These are phyloP conservation scores for Xylaria sp. DNA, from an alignment of 2,329 filamentous ascomycete species.

Conservation along the genomic window DNA sequence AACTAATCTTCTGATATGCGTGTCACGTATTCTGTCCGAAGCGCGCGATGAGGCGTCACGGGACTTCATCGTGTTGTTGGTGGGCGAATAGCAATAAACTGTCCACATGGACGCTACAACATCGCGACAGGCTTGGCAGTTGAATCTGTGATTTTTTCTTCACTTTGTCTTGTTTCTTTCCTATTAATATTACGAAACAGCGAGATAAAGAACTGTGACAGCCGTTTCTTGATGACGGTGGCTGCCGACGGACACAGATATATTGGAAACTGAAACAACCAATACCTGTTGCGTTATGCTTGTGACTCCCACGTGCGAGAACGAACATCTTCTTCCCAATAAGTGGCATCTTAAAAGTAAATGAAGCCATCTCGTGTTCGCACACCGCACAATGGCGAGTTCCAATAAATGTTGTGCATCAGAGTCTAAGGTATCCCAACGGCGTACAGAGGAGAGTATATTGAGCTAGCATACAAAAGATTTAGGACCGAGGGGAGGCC, in stretches of 20 bases:
- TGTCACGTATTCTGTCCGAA: background rate
- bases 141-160: slow-evolving; percentile 1
- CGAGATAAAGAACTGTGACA: slow-evolving; percentile 13
- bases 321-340: background rate
- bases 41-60: background rate
- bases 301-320: slow-evolving; percentile 23
- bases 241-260: slow-evolving; percentile 29
- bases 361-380: slow-evolving; percentile 21
- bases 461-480: slow-evolving; percentile 17
- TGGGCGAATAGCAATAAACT: background rate
- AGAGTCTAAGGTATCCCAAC: slow-evolving; percentile 1
- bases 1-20: background rate
- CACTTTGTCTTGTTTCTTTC: background rate
- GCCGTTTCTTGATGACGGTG: slow-evolving; percentile 22
- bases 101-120: background rate
- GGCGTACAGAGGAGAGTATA: slow-evolving; percentile 18
- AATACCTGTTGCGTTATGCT: slow-evolving; percentile 6
- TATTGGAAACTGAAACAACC: slow-evolving; percentile 37
- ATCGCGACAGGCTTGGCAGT: slow-evolving; percentile 10
- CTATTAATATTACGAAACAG: background rate
- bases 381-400: slow-evolving; percentile 23
- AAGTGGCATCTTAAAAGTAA: background rate
- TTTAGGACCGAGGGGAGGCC: background rate
- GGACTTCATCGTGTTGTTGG: background rate
- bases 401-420: slow-evolving; percentile 26